Conservation (phyloP, 257 asterid genomes). For the Salvia splendens region DNA sequence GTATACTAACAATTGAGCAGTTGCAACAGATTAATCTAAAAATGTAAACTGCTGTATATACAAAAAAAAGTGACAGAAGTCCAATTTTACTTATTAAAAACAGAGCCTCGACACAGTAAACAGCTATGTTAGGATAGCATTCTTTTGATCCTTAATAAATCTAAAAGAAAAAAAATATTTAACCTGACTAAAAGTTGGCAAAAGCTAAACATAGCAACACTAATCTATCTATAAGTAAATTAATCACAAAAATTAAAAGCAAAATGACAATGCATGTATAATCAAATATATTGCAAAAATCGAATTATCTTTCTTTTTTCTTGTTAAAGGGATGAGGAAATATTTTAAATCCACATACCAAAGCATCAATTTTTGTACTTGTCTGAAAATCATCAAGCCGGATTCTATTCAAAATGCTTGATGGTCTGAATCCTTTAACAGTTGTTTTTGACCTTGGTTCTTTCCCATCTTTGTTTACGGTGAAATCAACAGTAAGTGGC, state of each 20-base stretch:
- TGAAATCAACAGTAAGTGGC: slow-evolving; percentile 86
- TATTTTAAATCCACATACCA: slow-evolving; percentile 54
- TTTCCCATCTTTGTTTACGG: slow-evolving; percentile 48
- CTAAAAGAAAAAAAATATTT: neutral
- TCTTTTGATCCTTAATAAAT: neutral
- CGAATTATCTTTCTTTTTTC: neutral
- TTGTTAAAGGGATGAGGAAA: neutral
- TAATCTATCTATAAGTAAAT: too few relatives aligned
- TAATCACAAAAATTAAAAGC: too few relatives aligned
- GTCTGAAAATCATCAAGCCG: slow-evolving; percentile 72
- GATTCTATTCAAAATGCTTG: slow-evolving; percentile 87
- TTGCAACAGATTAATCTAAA: slow-evolving; percentile 11
- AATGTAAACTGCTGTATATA: slow-evolving; percentile 12
- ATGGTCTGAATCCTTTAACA: slow-evolving; percentile 68
- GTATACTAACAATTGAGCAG: slow-evolving; percentile 25
- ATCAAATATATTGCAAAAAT: slow-evolving; percentile 10
- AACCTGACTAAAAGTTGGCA: neutral
- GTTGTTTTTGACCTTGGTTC: slow-evolving; percentile 54
- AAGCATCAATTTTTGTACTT: slow-evolving; percentile 92
- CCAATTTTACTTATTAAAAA: neutral
- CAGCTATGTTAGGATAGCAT: neutral
- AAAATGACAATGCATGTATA: neutral
- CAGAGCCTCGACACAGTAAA: neutral
- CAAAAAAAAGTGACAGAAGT: neutral
- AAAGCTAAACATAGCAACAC: neutral